Conservation (phyloP, 768 basidiomycete species). For the Hortiboletus flavorubellus region DNA sequence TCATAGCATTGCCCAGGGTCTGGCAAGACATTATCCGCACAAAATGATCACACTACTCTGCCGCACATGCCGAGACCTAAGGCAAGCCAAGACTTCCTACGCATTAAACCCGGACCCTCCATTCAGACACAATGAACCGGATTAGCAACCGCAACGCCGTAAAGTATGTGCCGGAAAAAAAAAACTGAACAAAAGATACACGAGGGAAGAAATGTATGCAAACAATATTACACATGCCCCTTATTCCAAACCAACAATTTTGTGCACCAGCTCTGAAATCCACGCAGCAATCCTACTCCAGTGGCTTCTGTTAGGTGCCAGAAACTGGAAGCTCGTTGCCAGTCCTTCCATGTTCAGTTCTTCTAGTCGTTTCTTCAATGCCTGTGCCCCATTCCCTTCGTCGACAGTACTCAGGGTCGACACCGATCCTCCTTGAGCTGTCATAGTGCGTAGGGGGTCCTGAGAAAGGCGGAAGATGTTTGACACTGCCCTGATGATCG, state of each 20-base stretch:
- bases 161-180: conserved; percentile 11
- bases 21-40: too few species aligned
- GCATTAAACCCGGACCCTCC: too few species aligned
- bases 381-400: conserved; percentile 42
- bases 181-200: neutral
- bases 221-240: conserved; percentile 18
- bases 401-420: conserved; percentile 66
- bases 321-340: conserved; percentile 68
- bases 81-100: too few species aligned
- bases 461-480: conserved; percentile 70
- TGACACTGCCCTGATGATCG: conserved; percentile 69
- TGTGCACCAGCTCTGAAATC: conserved; percentile 61
- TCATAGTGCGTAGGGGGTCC: conserved; percentile 43
- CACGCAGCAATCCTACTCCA: conserved; percentile 69
- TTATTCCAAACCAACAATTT: conserved; percentile 43
- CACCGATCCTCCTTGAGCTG: conserved; percentile 48
- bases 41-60: too few species aligned
- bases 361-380: conserved; percentile 56
- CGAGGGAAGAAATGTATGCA: conserved; percentile 2
- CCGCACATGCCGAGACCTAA: too few species aligned
- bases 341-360: conserved; percentile 73
- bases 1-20: too few species aligned
- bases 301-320: conserved; percentile 50
- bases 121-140: neutral
- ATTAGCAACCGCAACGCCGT: conserved; percentile 4